phyloP scores from a whole-genome alignment of 164 flowering plant species.

The Sedum album region DNA sequence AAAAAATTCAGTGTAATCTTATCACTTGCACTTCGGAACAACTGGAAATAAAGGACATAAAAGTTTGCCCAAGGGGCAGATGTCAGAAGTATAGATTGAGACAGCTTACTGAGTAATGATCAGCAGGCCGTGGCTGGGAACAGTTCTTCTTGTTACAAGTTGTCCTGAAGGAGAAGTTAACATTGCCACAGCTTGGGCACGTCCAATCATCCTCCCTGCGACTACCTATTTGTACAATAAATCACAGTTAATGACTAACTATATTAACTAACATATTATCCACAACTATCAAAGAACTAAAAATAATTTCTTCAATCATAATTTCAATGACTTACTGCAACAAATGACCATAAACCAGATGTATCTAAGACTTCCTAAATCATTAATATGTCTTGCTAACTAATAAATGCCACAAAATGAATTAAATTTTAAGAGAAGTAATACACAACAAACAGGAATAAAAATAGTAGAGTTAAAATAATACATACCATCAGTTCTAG shows the following conservation, averaged over 20 bases:
- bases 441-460: not conserved
- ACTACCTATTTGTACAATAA: constrained; percentile 42
- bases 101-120: constrained; percentile 14
- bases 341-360: too few species aligned
- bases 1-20: too few species aligned
- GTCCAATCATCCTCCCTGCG: constrained; percentile 99
- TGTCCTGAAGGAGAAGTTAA: constrained; percentile 91
- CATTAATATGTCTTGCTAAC: too few species aligned
- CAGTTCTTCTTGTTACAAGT: constrained; percentile 98
- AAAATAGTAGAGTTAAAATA: not conserved
- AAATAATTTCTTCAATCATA: too few species aligned
- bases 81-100: not conserved
- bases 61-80: too few species aligned
- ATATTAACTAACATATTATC: not conserved
- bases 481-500: not conserved
- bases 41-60: too few species aligned
- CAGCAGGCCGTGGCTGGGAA: constrained; percentile 90
- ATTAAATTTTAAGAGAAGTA: not conserved
- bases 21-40: too few species aligned
- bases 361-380: too few species aligned
- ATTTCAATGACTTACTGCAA: too few species aligned
- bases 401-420: not conserved
- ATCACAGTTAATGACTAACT: not conserved
- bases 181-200: constrained; percentile 97
- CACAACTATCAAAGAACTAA: too few species aligned